A percentile compares a stretch with the other conserved stretches of the same genome.
Evolutionary conservation across 768 basidiomycete genomes (phyloP).

Genomic region (Sarcomyxa edulis): DNA sequence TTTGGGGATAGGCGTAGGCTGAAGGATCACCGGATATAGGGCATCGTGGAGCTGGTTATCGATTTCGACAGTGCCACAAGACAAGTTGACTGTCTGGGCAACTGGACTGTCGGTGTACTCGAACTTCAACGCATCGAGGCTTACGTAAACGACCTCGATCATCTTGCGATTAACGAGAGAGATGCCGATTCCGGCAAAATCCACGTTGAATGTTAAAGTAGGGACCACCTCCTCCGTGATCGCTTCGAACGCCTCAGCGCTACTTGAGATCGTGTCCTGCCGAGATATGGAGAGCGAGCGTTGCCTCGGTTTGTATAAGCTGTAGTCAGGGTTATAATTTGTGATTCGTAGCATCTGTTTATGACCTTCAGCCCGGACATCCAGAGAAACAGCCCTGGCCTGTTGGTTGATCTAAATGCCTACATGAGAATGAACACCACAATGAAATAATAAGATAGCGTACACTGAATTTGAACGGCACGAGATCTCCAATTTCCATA

Average conservation of each 20-base stretch:
- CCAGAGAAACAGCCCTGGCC: conserved; percentile 73
- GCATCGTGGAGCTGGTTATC: conserved; percentile 99
- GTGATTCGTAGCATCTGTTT: conserved; percentile 85
- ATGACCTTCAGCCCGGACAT: conserved; percentile 85
- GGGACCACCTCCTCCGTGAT: conserved; percentile 69
- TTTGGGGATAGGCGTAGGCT: conserved; percentile 84
- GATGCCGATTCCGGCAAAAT: conserved; percentile 86
- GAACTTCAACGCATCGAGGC: conserved; percentile 71
- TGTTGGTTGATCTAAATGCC: conserved; percentile 33
- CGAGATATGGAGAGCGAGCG: conserved; percentile 45
- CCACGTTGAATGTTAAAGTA: conserved; percentile 60
- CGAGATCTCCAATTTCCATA: conserved; percentile 90
- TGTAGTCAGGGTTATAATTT: conserved; percentile 78
- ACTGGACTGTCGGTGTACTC: conserved; percentile 78
- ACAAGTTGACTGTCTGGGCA: conserved; percentile 75
- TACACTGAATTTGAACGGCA: conserved; percentile 85
- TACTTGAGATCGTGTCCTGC: conserved; percentile 67
- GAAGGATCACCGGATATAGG: conserved; percentile 88
- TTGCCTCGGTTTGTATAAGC: conserved; percentile 79
- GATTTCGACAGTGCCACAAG: conserved; percentile 85
- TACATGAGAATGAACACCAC: neutral
- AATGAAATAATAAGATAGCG: conserved; percentile 15
- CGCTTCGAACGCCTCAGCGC: conserved; percentile 78
- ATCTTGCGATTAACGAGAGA: conserved; percentile 86
- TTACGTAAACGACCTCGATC: conserved; percentile 86